Evolutionary conservation across 73 alveolate species (phyloP).

Genomic region (Paramecium octaurelia): DNA sequence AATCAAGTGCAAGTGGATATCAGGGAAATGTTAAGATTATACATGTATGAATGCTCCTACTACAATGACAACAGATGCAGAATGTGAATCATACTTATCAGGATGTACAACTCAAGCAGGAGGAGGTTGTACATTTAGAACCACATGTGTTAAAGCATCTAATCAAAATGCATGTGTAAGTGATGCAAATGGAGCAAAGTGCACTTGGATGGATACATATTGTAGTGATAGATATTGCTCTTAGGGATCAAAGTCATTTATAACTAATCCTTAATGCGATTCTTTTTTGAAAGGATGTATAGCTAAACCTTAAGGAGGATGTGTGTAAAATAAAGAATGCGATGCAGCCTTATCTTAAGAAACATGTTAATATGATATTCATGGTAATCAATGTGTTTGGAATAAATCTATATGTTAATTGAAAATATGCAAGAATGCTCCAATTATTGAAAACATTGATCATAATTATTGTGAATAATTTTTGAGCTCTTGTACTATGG

Average conservation of each 20-base stretch:
- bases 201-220: constrained; percentile 29
- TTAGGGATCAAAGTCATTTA: not conserved
- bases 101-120: constrained; percentile 26
- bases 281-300: not conserved
- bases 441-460: not conserved
- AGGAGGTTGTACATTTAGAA: constrained; percentile 18
- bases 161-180: not conserved
- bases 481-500: not conserved
- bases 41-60: constrained; percentile 17
- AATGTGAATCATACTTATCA: not conserved
- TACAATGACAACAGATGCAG: not conserved
- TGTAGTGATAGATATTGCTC: not conserved
- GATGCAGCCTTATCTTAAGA: not conserved
- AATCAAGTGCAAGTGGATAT: not conserved
- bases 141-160: not conserved
- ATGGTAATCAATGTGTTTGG: not conserved
- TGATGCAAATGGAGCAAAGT: not conserved
- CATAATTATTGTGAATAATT: not conserved
- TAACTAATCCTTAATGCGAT: not conserved
- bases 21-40: not conserved
- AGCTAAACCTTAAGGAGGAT: not conserved
- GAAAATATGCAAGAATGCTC: constrained; percentile 42
- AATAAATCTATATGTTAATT: not conserved
- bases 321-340: not conserved
- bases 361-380: not conserved